Percentiles rank a stretch among this genome's conserved stretches.
Conservation (phyloP, 768 basidiomycete genomes). For the Hericium coralloides region DNA sequence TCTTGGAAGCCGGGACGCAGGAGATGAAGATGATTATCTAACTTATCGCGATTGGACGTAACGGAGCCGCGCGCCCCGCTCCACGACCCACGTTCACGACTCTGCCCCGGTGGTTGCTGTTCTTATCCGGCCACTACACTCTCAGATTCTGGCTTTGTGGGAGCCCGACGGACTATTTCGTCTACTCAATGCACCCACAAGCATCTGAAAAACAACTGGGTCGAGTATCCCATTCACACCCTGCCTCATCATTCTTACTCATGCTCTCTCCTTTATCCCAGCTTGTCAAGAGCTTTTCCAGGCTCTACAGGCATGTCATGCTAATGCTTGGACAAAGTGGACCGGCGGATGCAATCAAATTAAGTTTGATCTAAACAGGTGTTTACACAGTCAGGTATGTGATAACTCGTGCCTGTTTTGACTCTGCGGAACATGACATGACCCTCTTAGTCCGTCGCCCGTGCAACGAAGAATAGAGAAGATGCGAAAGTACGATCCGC, state of each 20-base stretch:
- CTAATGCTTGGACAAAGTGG: constrained; percentile 51
- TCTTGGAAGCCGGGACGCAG: neutral
- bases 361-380: constrained; percentile 61
- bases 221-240: neutral
- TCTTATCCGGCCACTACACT: neutral
- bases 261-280: constrained; percentile 19
- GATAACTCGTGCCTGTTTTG: constrained; percentile 37
- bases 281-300: constrained; percentile 73
- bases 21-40: neutral
- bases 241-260: neutral
- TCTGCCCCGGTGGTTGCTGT: too few relatives aligned
- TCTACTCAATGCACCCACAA: constrained; percentile 54
- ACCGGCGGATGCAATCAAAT: constrained; percentile 62
- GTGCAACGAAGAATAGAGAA: constrained; percentile 52
- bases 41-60: neutral
- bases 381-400: constrained; percentile 62
- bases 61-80: neutral
- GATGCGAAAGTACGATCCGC: constrained; percentile 45
- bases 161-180: neutral
- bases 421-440: constrained; percentile 47
- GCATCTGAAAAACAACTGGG: constrained; percentile 43
- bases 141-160: neutral
- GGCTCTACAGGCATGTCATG: constrained; percentile 66
- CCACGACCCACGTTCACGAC: neutral
- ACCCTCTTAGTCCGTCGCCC: constrained; percentile 42